Evolutionary conservation across 2,329 filamentous ascomycete genomes (phyloP).

Genomic region (Tolypocladium endophyticum): DNA sequence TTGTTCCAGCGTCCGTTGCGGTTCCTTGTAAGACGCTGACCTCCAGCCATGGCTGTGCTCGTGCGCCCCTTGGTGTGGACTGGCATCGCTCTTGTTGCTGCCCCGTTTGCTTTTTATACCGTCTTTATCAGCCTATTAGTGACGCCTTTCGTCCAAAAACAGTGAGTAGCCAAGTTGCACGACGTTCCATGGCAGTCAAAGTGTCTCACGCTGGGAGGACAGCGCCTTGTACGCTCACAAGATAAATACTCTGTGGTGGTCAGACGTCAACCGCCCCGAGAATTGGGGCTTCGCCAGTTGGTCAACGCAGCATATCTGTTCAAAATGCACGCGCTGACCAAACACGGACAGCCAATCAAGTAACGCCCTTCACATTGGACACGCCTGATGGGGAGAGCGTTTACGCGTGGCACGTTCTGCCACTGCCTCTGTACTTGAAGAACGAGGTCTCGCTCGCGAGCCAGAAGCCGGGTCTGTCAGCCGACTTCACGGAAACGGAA

Average conservation of each 20-base stretch:
- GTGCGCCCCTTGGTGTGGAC: conserved; percentile 21
- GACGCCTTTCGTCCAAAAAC: conserved; percentile 64
- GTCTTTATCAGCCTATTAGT: conserved; percentile 55
- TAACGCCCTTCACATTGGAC: conserved; percentile 69
- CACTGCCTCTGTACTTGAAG: conserved; percentile 62
- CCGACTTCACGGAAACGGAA: conserved; percentile 44
- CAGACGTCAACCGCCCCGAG: conserved; percentile 66
- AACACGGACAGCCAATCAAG: conserved; percentile 58
- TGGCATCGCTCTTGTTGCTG: conserved; percentile 43
- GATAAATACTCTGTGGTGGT: conserved; percentile 60
- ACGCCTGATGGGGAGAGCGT: conserved; percentile 68
- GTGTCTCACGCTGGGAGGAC: conserved; percentile 6
- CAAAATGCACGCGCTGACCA: neutral
- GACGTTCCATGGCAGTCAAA: neutral
- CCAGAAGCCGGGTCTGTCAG: conserved; percentile 36
- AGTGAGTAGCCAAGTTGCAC: conserved; percentile 44
- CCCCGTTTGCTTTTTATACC: conserved; percentile 54
- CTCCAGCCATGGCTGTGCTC: conserved; percentile 15
- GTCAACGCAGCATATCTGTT: conserved; percentile 5
- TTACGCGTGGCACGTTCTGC: conserved; percentile 86
- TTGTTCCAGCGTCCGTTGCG: neutral
- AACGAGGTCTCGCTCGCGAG: conserved; percentile 54
- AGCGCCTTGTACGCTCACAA: conserved; percentile 81
- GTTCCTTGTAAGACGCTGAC: neutral
- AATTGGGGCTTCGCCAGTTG: conserved; percentile 77